Evolutionary conservation across 139 green algal genomes (phyloP).

Genomic region (Yamagishiella unicocca): DNA sequence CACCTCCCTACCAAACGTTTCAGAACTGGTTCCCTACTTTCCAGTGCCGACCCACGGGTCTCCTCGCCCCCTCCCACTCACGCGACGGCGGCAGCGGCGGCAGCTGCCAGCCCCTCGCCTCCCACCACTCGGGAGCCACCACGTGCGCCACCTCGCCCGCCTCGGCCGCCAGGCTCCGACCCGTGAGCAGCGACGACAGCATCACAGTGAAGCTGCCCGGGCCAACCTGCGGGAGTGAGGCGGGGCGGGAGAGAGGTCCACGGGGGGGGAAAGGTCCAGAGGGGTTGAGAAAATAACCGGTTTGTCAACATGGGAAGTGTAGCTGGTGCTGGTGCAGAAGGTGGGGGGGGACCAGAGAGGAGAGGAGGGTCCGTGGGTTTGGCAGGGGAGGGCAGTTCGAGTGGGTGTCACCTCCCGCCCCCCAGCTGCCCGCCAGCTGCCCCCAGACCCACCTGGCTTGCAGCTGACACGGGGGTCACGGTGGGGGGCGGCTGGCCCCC

Average conservation of each 20-base stretch:
- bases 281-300: no score
- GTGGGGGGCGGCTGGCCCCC: constrained; percentile 31
- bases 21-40: no score
- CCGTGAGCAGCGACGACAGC: constrained; percentile 64
- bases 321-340: no score
- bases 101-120: constrained; percentile 41
- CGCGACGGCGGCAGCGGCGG: constrained; percentile 59
- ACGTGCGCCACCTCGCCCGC: constrained; percentile 52
- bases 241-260: neutral
- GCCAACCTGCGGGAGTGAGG: constrained; percentile 15
- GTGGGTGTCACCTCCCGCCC: neutral
- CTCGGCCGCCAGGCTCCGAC: constrained; percentile 6
- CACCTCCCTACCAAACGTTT: no score
- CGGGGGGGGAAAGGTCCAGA: neutral
- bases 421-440: neutral
- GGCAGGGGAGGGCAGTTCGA: no score
- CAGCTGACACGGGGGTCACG: constrained; percentile 8
- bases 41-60: neutral
- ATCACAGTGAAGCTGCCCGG: constrained; percentile 71
- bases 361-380: no score
- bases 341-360: no score
- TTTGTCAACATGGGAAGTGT: no score
- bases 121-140: constrained; percentile 65
- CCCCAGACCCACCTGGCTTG: constrained; percentile 11
- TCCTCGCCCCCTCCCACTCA: neutral